Base-by-base conservation (phyloP, 1,139 yeast genomes). In the Lodderomyces oxycetoniae region DNA sequence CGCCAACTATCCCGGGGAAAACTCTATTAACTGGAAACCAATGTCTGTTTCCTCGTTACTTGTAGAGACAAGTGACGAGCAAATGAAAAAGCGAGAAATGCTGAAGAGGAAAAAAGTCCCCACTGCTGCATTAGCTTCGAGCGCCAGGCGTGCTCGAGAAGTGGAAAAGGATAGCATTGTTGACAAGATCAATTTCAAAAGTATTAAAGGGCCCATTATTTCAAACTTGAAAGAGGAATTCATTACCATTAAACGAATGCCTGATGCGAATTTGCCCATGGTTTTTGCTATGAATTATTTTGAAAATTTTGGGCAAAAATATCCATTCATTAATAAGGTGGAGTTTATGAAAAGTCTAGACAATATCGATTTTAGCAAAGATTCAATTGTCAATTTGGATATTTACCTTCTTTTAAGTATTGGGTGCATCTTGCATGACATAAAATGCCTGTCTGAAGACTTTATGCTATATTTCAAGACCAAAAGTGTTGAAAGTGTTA, bases 371-470 rank as follows among this genome's bases (percentile, higher is more conserved):
- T 67, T 67, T 40, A 39, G 45, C 12, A 50, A 50, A 28, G 73
- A 67, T 39, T 50, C 63, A 10, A 62, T 67, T 31, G 57, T 67
- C 13, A 59, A 58, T 40, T 47, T 66, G 35, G 69, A 64, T 39
- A 45, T 60, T 13, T 67, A 65, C 45, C 44, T 67, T 35, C 47
- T 67, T 17, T 46, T 67, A 52, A 57, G 66, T 36, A 61, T 64
- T 20, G 74, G 74, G 3, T 61, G 71, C 39, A 43, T 63, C 14
- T 48, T 66, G 4, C 53, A 57, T 38, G 72, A 67, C 42, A 49
- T 58, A 16, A 53, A 53, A 34, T 48, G 49, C 32, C 39, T 45
- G 24, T 45, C 52, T 4, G 35, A 40, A 7, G 42, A 49, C 29
- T 67, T 61, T 39, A 33, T 40, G 3, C 44, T 46, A 9, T 55